Base-by-base conservation (phyloP, 345 rosid species). In the Salix caprea region DNA sequence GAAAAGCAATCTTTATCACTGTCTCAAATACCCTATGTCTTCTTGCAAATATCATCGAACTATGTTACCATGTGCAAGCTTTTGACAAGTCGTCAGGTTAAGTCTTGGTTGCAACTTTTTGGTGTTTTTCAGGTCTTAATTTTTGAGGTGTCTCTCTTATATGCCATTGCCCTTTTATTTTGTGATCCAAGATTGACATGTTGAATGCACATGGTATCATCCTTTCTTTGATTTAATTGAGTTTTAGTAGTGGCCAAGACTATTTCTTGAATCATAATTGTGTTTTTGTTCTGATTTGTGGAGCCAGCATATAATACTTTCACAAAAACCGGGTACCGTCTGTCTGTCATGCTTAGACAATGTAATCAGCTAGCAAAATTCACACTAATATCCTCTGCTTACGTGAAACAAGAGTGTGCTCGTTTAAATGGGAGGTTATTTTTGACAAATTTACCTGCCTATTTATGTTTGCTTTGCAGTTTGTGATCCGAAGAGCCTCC, bases 401-500 rank as follows among this genome's bases (percentile, higher is more conserved):
- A 32, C 34, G 13, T 15, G 23, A 50, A 71, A 32, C 37, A 67
- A 23, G 50, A 67, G 14, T 32, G 52, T 34, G 34, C 4, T 11
- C 36, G 11, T 74, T 2, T 15, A 30, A 28, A 9, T 46, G 46
- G 7, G 21, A 40, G 39, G 56, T 48, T 67, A 23, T 15, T 6
- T 26, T 28, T 16, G 39, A 4, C n/a, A 24, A 40, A 40, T 7
- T 65, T 21, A 14, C 42, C 56, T 46, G 23, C 60, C 7, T 19
- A 40, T 36, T 37, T 54, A 19, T 2, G 26, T 71, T 77, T 48
- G 24, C 79, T 74, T 80, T 86, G 90, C 94, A 95, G 99, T 95
- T 75, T 91, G 96, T 84, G 99, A 95, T 91, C 97, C 99, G 1
- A 95, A 95, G 89, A 95, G 99, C 88, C 96, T 95, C 68, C 99